phyloP scores from a whole-genome alignment of 2,329 filamentous ascomycete genomes.

The Colletotrichum noveboracense region DNA sequence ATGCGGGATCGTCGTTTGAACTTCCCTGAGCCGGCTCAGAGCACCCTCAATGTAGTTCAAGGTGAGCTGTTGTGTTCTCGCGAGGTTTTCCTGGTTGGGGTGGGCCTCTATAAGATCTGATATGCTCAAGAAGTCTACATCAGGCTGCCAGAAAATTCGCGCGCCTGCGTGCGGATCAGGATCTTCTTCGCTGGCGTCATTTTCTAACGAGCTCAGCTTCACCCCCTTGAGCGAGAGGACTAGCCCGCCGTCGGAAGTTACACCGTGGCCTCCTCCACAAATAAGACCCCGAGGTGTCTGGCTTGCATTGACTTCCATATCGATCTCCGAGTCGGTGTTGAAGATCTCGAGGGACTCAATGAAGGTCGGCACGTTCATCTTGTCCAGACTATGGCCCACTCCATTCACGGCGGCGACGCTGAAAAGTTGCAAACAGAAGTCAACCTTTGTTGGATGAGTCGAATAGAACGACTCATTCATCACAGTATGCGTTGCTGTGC shows the following conservation, averaged over 20 bases:
- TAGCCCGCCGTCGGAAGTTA: background rate
- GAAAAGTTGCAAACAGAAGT: slow-evolving; percentile 11
- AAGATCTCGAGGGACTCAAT: background rate
- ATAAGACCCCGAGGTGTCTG: background rate
- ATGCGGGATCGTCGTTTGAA: background rate
- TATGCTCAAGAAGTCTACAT: background rate
- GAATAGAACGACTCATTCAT: background rate
- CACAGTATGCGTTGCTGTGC: background rate
- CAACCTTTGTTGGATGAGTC: background rate
- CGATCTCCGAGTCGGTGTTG: background rate
- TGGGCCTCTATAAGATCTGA: background rate
- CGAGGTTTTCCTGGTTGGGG: background rate
- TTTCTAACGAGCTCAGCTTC: background rate
- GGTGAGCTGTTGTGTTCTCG: background rate
- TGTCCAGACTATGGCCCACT: background rate
- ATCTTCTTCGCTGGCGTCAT: background rate
- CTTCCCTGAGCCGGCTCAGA: background rate
- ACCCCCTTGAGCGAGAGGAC: background rate
- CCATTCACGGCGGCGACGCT: slow-evolving; percentile 1
- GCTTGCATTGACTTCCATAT: background rate
- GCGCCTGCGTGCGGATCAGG: background rate
- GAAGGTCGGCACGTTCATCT: slow-evolving; percentile 8
- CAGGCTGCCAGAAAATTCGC: background rate
- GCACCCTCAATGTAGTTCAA: background rate
- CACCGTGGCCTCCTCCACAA: background rate